Percentiles rank a stretch among this genome's conserved stretches.
These are phyloP conservation scores for Eucalyptus victrix DNA, from an alignment of 345 rosid genomes.

Conservation along the genomic window DNA sequence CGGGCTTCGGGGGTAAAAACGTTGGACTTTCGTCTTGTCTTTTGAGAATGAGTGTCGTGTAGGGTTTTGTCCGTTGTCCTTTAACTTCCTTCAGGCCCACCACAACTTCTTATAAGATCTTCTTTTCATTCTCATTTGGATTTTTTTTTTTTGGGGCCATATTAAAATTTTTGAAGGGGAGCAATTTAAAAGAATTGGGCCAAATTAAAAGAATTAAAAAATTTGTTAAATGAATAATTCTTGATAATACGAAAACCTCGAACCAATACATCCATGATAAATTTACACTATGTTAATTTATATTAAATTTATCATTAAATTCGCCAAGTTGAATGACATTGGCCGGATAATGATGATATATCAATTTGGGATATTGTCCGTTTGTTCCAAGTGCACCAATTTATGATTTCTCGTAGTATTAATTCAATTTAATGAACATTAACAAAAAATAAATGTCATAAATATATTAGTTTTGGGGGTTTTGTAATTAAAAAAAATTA, in stretches of 20 bases:
- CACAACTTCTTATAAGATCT: neutral
- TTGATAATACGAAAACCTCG: too few relatives aligned
- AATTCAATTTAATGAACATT: too few relatives aligned
- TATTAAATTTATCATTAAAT: too few relatives aligned
- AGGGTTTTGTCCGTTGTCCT: neutral
- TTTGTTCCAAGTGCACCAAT: too few relatives aligned
- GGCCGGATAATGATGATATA: too few relatives aligned
- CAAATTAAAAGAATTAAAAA: too few relatives aligned
- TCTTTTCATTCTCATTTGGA: neutral
- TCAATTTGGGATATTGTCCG: accelerated
- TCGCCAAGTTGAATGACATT: too few relatives aligned
- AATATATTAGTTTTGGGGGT: too few relatives aligned
- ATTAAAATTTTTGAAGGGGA: neutral
- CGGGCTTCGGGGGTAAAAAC: neutral
- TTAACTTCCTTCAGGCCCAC: neutral
- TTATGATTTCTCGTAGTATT: too few relatives aligned
- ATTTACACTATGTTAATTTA: accelerated
- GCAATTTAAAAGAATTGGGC: too few relatives aligned
- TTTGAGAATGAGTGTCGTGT: neutral
- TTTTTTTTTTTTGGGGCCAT: neutral
- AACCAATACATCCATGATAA: accelerated
- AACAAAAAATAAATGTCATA: accelerated
- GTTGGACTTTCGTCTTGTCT: neutral
- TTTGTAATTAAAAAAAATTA: too few relatives aligned
- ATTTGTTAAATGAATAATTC: neutral